Evolutionary conservation across 2,329 filamentous ascomycete genomes (phyloP).

Genomic region (Laburnicola sp.): DNA sequence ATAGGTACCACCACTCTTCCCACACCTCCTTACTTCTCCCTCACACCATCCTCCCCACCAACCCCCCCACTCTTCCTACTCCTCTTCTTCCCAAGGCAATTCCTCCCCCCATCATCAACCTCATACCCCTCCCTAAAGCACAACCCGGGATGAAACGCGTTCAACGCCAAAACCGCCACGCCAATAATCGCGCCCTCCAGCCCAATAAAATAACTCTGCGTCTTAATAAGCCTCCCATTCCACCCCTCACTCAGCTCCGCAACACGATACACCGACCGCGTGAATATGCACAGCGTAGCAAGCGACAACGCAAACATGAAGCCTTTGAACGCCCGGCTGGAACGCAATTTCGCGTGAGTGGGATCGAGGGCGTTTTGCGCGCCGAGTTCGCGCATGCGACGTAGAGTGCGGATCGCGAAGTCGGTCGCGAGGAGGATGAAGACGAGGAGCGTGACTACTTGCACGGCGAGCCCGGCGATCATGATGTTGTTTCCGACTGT

Average conservation of each 20-base stretch:
- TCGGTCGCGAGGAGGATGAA: constrained; percentile 49
- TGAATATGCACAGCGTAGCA: constrained; percentile 65
- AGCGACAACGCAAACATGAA: constrained; percentile 61
- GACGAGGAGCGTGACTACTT: constrained; percentile 49
- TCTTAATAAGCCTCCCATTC: constrained; percentile 59
- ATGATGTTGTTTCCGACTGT: constrained; percentile 50
- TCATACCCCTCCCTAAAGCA: constrained; percentile 41
- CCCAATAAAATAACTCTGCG: constrained; percentile 45
- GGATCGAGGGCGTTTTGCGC: constrained; percentile 29
- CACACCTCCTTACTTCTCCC: constrained; percentile 6
- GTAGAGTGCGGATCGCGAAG: constrained; percentile 40
- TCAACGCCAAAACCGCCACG: constrained; percentile 39
- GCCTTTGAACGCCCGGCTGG: constrained; percentile 52
- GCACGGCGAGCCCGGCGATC: constrained; percentile 50
- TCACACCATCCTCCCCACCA: constrained; percentile 12
- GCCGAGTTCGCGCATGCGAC: constrained; percentile 25
- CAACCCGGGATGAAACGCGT: constrained; percentile 42
- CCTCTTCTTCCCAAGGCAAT: constrained; percentile 27
- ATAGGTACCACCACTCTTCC: too few species aligned
- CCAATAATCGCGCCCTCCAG: constrained; percentile 43
- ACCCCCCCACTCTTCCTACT: constrained; percentile 7
- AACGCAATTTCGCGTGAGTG: constrained; percentile 28
- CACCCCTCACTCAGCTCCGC: constrained; percentile 68
- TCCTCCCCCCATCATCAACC: constrained; percentile 8
- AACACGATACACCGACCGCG: constrained; percentile 66